phyloP scores from a whole-genome alignment of 2,329 filamentous ascomycete species.

The Aspergillus chevalieri region DNA sequence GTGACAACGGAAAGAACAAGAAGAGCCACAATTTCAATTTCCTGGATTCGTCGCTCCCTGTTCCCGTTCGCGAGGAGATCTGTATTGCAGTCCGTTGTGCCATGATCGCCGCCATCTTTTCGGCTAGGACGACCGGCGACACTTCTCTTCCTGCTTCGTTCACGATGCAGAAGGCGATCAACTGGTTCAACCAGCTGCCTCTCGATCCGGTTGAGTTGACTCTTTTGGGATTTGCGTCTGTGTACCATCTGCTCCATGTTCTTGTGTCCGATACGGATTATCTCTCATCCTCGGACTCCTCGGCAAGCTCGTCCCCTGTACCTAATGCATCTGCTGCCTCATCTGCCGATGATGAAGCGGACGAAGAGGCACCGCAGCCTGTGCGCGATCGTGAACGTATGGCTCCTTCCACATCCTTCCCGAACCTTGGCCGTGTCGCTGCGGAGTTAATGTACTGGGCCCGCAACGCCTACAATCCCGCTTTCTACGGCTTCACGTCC shows the following conservation, averaged over 20 bases:
- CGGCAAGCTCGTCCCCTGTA: constrained; percentile 18
- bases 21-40: constrained; percentile 37
- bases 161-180: constrained; percentile 35
- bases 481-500: constrained; percentile 37
- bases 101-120: constrained; percentile 51
- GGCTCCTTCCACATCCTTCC: constrained; percentile 19
- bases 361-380: constrained; percentile 1
- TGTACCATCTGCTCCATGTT: constrained; percentile 38
- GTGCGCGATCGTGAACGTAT: background rate
- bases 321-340: constrained; percentile 10
- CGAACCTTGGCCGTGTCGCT: constrained; percentile 33
- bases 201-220: constrained; percentile 40
- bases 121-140: constrained; percentile 29
- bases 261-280: constrained; percentile 37
- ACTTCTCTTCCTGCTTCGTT: constrained; percentile 29
- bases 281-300: constrained; percentile 29
- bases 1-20: constrained; percentile 25
- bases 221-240: constrained; percentile 35
- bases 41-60: constrained; percentile 50
- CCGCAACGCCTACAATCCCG: constrained; percentile 39
- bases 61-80: constrained; percentile 47
- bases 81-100: constrained; percentile 53
- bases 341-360: constrained; percentile 24
- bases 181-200: constrained; percentile 37
- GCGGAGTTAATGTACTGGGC: constrained; percentile 40